These are phyloP conservation scores for Porpolomopsis calyptriformis DNA, from an alignment of 768 basidiomycete genomes.

Conservation along the genomic window DNA sequence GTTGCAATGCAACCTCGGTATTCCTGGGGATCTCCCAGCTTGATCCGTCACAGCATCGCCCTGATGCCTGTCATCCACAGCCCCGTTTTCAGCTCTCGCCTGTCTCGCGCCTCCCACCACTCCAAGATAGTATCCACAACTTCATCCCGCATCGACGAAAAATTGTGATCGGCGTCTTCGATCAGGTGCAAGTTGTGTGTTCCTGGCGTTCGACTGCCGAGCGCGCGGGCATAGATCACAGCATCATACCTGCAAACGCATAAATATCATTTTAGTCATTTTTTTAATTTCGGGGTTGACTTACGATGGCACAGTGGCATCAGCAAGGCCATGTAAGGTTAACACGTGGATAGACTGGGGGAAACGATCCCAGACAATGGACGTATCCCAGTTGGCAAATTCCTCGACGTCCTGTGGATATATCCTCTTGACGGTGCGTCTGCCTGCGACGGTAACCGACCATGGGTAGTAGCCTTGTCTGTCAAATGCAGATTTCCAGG, in stretches of 20 bases:
- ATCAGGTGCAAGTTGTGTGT: slow-evolving; percentile 62
- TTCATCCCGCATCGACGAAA: slow-evolving; percentile 56
- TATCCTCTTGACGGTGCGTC: slow-evolving; percentile 40
- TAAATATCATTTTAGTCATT: background rate
- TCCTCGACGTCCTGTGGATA: slow-evolving; percentile 48
- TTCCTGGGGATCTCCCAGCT: no score
- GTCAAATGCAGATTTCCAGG: slow-evolving; percentile 42
- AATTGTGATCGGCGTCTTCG: slow-evolving; percentile 75
- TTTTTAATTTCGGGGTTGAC: slow-evolving; percentile 22
- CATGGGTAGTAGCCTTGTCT: slow-evolving; percentile 52
- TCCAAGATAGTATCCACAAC: slow-evolving; percentile 56
- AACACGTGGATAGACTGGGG: slow-evolving; percentile 56
- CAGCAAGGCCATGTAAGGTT: slow-evolving; percentile 66
- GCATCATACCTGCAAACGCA: slow-evolving; percentile 50
- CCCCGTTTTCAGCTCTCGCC: slow-evolving; percentile 45
- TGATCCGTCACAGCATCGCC: slow-evolving; percentile 32
- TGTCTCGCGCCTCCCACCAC: slow-evolving; percentile 47
- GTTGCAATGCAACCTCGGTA: no score
- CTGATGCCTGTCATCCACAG: slow-evolving; percentile 50
- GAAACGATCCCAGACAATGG: slow-evolving; percentile 58
- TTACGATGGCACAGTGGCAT: slow-evolving; percentile 60
- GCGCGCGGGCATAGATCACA: slow-evolving; percentile 52
- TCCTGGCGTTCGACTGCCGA: slow-evolving; percentile 48
- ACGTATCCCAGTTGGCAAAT: slow-evolving; percentile 58
- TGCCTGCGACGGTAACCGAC: slow-evolving; percentile 56